phyloP scores from a whole-genome alignment of 768 basidiomycete genomes.

The Saitozyma podzolica region DNA sequence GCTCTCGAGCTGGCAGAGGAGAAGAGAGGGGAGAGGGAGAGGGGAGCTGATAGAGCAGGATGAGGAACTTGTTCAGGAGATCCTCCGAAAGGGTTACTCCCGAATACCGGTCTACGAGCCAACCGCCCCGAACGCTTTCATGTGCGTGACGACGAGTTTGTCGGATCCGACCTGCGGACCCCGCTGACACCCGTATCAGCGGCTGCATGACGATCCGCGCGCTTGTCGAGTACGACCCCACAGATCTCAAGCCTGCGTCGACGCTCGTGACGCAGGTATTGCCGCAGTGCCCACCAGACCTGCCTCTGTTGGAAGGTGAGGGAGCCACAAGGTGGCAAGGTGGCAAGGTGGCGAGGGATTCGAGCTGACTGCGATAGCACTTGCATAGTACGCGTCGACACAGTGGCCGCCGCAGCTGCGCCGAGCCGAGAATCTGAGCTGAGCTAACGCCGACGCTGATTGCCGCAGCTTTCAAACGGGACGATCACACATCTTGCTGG shows the following conservation, averaged over 20 bases:
- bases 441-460: background rate
- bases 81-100: conserved; percentile 40
- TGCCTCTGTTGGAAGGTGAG: conserved; percentile 38
- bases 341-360: background rate
- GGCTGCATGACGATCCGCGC: conserved; percentile 33
- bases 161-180: background rate
- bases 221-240: conserved; percentile 45
- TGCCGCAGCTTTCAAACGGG: conserved; percentile 44
- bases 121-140: conserved; percentile 33
- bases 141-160: conserved; percentile 23
- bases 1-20: background rate
- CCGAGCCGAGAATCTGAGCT: background rate
- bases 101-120: conserved; percentile 46
- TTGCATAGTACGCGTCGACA: conserved; percentile 33
- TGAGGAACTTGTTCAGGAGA: conserved; percentile 18
- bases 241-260: conserved; percentile 34
- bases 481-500: conserved; percentile 45
- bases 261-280: conserved; percentile 29
- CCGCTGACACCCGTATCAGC: conserved; percentile 9
- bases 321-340: too few species aligned
- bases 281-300: conserved; percentile 44
- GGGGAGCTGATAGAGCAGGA: conserved; percentile 21
- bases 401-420: too few species aligned
- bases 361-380: conserved; percentile 21
- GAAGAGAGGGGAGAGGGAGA: conserved; percentile 17